Base-by-base conservation (phyloP, 2,329 filamentous ascomycete genomes). In the Penicillium concentricum region DNA sequence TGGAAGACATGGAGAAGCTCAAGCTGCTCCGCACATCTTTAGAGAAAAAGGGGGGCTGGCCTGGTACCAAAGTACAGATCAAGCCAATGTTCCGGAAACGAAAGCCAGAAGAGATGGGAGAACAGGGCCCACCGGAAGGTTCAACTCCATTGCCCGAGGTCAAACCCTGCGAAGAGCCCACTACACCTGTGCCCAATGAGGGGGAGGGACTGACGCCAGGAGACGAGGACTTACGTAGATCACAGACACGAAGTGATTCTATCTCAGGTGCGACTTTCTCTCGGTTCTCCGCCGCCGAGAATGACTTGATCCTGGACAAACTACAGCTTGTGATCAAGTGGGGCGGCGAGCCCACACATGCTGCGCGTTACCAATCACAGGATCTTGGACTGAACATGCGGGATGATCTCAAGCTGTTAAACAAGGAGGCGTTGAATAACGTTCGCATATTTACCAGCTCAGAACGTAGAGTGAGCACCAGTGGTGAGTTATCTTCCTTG, bases 31-130 rank as follows among this genome's bases (percentile, higher is more conserved):
- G 89, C 57, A 93, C 93, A 61, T 93, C 95, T 6, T 79, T 99
- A 7, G 87, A 91, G 41, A 95, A 94, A 76, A 99, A 99, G 74
- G 92, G 92, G 2, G 87, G 87, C 20, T 97, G 93, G 89, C 88
- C 92, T 4, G 94, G 94, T 0, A 99, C 94, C 1, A 99, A 99
- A 74, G 92, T 99, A 2, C 94, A 99, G 75, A 97, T 99, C 72
- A 99, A 99, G 75, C 94, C 94, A 10, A 96, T 99, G 92, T 99
- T 99, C 75, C 87, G 92, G 50, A 96, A 93, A 78, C 87, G 91
- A 68, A 91, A 87, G 68, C 84, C 86, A 3, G 84, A 89, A 49
- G 84, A 87, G 61, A 72, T 78, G 57, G 57, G 61, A 56, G 75
- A 62, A 45, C 67, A 67, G 54, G 63, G 37, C 42, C 48, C 55